Percentiles rank a stretch among this genome's conserved stretches.
Conservation (phyloP, 1,139 yeast species). For the Geotrichum macrosporum region DNA sequence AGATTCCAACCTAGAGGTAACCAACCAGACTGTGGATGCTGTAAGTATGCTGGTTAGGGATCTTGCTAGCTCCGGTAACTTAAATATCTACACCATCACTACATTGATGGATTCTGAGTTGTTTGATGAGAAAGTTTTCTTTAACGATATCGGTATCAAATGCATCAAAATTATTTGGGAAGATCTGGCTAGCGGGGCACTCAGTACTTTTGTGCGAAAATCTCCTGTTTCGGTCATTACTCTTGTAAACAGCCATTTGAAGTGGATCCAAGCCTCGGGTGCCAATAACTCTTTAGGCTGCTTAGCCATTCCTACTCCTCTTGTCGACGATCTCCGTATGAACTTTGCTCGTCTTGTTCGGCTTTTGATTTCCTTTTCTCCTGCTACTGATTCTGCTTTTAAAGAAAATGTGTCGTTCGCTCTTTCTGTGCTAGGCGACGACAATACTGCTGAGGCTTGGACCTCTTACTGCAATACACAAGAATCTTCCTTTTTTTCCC, state of each 20-base stretch:
- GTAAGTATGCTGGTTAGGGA: constrained; percentile 20
- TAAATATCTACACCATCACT: constrained; percentile 23
- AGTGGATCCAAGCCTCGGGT: constrained; percentile 29
- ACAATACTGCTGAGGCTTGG: constrained; percentile 15
- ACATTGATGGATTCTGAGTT: constrained; percentile 26
- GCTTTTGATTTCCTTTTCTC: constrained; percentile 20
- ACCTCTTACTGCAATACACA: constrained; percentile 1
- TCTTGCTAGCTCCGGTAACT: constrained; percentile 18
- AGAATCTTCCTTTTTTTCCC: background rate
- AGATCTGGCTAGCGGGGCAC: constrained; percentile 13
- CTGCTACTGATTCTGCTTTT: constrained; percentile 10
- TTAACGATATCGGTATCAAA: constrained; percentile 25
- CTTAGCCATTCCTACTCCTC: constrained; percentile 27
- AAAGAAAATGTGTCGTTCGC: constrained; percentile 12
- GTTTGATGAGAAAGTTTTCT: constrained; percentile 26
- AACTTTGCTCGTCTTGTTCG: constrained; percentile 25
- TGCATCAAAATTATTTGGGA: constrained; percentile 27
- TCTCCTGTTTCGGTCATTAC: constrained; percentile 23
- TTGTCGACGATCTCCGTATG: constrained; percentile 22
- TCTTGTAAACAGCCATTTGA: constrained; percentile 26
- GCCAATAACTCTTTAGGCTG: constrained; percentile 26
- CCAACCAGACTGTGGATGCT: constrained; percentile 23
- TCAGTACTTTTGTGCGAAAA: background rate
- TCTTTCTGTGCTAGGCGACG: constrained; percentile 8
- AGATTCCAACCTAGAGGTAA: constrained; percentile 1